Evolutionary conservation across 768 basidiomycete species (phyloP).

Genomic region (Arthromyces matolae): DNA sequence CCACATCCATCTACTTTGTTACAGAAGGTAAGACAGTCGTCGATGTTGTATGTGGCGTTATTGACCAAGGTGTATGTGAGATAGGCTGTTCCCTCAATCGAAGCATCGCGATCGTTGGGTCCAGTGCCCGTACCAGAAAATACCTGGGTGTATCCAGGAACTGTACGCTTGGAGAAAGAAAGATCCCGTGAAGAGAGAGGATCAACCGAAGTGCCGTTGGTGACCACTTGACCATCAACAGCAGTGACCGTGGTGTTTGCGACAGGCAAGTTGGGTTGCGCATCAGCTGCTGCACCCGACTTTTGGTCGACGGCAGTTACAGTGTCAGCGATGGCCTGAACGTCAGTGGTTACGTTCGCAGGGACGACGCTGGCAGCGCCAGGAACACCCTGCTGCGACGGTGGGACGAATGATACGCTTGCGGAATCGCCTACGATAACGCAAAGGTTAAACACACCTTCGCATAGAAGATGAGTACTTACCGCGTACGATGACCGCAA

Average conservation of each 20-base stretch:
- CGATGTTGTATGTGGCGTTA: constrained; percentile 43
- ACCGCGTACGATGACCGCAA: constrained; percentile 4
- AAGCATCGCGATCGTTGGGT: constrained; percentile 35
- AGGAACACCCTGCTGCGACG: constrained; percentile 4
- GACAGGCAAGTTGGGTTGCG: constrained; percentile 33
- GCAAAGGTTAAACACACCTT: neutral
- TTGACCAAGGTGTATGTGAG: constrained; percentile 43
- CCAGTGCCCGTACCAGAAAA: constrained; percentile 37
- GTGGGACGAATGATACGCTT: constrained; percentile 1
- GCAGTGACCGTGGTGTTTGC: constrained; percentile 39
- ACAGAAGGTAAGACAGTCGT: constrained; percentile 41
- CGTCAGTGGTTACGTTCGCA: constrained; percentile 7
- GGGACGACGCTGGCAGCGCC: neutral
- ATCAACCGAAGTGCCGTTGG: neutral
- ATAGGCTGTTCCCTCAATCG: constrained; percentile 47
- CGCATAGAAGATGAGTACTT: neutral
- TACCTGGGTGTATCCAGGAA: constrained; percentile 33
- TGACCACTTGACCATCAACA: constrained; percentile 37
- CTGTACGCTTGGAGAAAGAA: neutral
- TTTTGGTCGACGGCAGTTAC: constrained; percentile 37
- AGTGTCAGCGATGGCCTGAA: constrained; percentile 29
- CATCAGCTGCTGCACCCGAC: constrained; percentile 24
- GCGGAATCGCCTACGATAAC: constrained; percentile 2
- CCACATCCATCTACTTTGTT: constrained; percentile 36
- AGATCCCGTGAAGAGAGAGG: neutral